phyloP scores from a whole-genome alignment of 1,284 basidiomycete species.

The Inonotus hispidus region DNA sequence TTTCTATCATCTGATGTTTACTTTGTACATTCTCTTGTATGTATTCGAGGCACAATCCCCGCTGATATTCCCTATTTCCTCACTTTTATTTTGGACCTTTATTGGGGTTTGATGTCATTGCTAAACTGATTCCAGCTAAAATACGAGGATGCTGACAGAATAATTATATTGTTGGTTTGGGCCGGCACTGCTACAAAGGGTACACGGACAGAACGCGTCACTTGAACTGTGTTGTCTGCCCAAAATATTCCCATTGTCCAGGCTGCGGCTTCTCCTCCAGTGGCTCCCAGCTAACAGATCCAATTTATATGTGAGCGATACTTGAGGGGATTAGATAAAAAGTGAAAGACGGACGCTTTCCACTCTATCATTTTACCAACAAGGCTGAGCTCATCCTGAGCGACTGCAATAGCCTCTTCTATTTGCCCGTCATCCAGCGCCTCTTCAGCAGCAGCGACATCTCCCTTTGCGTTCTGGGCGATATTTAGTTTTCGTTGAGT shows the following conservation, averaged over 20 bases:
- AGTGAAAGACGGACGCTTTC: conserved; percentile 77
- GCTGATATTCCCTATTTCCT: conserved; percentile 5
- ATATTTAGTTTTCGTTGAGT: conserved; percentile 79
- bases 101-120: conserved; percentile 1
- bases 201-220: not conserved
- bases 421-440: conserved; percentile 75
- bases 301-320: conserved; percentile 16
- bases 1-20: conserved; percentile 9
- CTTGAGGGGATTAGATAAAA: conserved; percentile 2
- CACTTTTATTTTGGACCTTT: not conserved
- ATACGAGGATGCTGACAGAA: not conserved
- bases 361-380: conserved; percentile 87
- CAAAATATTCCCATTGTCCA: conserved; percentile 86
- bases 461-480: conserved; percentile 62
- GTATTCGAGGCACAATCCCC: conserved; percentile 15
- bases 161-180: not conserved
- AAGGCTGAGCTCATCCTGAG: conserved; percentile 76
- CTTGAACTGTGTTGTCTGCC: conserved; percentile 26
- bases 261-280: conserved; percentile 74
- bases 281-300: conserved; percentile 70
- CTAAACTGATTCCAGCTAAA: not conserved
- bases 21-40: conserved; percentile 17
- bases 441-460: conserved; percentile 65
- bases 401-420: conserved; percentile 81
- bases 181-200: too few species aligned